Evolutionary conservation across 805 yeast species (phyloP), one percentile per base, ranked within the genome.

Genomic region (Starmerella etchellsii): DNA sequence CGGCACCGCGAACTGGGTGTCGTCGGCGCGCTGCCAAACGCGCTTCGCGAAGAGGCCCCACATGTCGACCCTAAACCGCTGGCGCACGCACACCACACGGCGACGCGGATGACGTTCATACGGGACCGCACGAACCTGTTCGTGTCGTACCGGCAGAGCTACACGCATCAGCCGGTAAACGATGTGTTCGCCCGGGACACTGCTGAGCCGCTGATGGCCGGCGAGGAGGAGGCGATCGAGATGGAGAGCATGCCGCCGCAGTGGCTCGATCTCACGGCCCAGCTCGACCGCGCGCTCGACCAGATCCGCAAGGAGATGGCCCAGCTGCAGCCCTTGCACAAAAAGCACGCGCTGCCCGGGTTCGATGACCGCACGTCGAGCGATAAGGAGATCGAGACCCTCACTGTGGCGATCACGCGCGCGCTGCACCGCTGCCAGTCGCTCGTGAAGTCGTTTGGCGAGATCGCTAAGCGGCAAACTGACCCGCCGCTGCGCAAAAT

Each of bases 41-140:
- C n/a, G n/a, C n/a, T n/a, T n/a, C n/a, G n/a, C n/a, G n/a, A n/a
- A n/a, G n/a, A n/a, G n/a, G n/a, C n/a, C n/a, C n/a, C 25, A 23
- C 10, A 23, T 10, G 25, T 23, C 25, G 25, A 23, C 25, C 25
- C 7, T 10, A 23, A 23, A n/a, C n/a, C n/a, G n/a, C n/a, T n/a
- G n/a, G n/a, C 25, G 10, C 25, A 23, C 25, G 16, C 19, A 21
- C 30, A 24, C 25, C 23, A 23, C 16, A 5, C 11, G 13, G 29
- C 30, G 13, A 24, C n/a, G n/a, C n/a, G 14, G 40, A 84, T 47
- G 50, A 43, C 38, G 34, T 47, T 88, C 95, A 82, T 81, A 55
- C 70, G 97, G 58, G 97, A 91, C 62, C 69, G 96, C 58, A 91
- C 98, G n/a, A 88, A 87, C 56, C 69, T 88, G 49, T 88, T 70